Evolutionary conservation across 164 flowering plant genomes (phyloP), one percentile per base, ranked within the genome.

Genomic region (Stephania cephalantha): DNA sequence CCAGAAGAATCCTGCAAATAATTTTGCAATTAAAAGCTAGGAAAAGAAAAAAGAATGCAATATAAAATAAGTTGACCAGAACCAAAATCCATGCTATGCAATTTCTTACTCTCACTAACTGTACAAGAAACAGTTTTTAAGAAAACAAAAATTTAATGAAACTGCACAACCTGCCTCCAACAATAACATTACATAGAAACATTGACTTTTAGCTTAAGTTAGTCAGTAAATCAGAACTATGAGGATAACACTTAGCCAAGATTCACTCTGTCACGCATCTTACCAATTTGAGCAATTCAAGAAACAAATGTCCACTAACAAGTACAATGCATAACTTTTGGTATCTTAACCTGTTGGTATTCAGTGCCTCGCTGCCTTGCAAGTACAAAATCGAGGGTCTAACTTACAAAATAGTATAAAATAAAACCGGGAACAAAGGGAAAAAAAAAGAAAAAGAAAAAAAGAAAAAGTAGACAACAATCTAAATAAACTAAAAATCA

Each of bases 1-100:
- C 99, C 99, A 83, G 91, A 94, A 79, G 97, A 88, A 86, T 94
- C 99, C 99, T 96, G 90, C 73, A 83, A 72, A 85, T 75, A 53
- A 52, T 13, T 29, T 31, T 67, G 50, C 29, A 35, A 69, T 78
- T 58, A 81, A 74, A 72, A 69, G 50, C 63, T 66, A 31, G 8
- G 17, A 42, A 7, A 9, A 50, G 25, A 42, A 13, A 75, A 2
- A 58, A 20, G 1, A 58, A 58, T 17, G 15, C 7, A 58, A 58
- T 7, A 58, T 48, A 48, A 48, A 48, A 48, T 48, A 48, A 48
- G 53, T 48, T 48, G 53, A 48, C 13, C 13, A 48, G 13, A 48
- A 48, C 53, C 9, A 12, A 48, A 48, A 48, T 9, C 6, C 13
- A 48, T 1, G 6, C 53, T 9, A 48, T 7, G 6, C 53, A 48